Evolutionary conservation across 108 stramenopile genomes (phyloP), one percentile per base, ranked within the genome.

Genomic region (Pseudonitzschia multiseries): DNA sequence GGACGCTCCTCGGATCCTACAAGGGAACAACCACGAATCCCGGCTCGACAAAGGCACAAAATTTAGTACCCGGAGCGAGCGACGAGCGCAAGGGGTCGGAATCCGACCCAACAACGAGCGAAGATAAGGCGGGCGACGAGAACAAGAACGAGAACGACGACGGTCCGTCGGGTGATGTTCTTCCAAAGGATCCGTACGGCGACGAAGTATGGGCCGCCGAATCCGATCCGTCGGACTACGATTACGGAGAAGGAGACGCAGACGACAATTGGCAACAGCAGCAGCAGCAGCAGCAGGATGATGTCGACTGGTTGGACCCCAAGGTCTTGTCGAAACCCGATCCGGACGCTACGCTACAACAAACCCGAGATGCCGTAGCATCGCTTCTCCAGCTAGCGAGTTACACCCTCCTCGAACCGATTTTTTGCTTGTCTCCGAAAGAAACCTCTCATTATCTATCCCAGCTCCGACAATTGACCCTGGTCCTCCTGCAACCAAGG

Each of bases 201-300:
- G 54, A 77, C 63, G 82, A 83, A 69, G 71, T 83, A 0, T 83
- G 78, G 78, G 82, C 82, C 8, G 75, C 65, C 17, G 78, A 83
- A 61, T 83, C 82, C 24, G 82, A 83, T 79, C 78, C 82, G 32
- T 79, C 78, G 46, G 82, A 83, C 60, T 83, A 68, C 69, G 82
- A 78, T 40, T 83, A 64, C 56, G 82, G 70, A 15, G 79, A 79
- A 22, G 78, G 68, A 21, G 60, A 56, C 41, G 6, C 22, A 21
- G 43, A 32, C 26, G 27, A 46, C 52, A 22, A 46, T n/a, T 68
- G 27, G 26, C 57, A 21, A 28, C 29, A 48, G 15, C 26, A n/a
- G 67, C 24, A 33, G 46, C 66, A 27, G 32, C 22, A 32, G 43
- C 32, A 21, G 18, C 33, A 31, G 18, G 42, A 52, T 6, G 48